Percentiles rank a stretch among this genome's conserved stretches.
These are phyloP conservation scores for Globisporangium takayamanum DNA, from an alignment of 352 stramenopile genomes.

Conservation along the genomic window DNA sequence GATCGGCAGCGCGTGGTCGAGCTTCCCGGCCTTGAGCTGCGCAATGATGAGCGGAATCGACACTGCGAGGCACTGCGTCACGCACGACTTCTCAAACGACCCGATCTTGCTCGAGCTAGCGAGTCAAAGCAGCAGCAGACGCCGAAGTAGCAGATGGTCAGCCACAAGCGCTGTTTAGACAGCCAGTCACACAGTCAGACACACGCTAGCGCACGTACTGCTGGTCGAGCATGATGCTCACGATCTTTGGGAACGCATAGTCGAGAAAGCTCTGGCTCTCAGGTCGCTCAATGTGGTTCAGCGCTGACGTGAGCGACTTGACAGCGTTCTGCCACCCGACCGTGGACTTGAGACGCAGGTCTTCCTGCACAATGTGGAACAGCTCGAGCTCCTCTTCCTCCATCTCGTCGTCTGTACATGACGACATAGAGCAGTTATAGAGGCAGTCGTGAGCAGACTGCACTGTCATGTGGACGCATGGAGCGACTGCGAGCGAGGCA, in stretches of 20 bases:
- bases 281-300: slow-evolving; percentile 53
- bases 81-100: slow-evolving; percentile 79
- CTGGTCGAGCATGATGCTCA: slow-evolving; percentile 89
- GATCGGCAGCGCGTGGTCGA: slow-evolving; percentile 54
- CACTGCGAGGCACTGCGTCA: slow-evolving; percentile 69
- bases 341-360: slow-evolving; percentile 84
- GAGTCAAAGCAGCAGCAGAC: slow-evolving; percentile 1
- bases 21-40: slow-evolving; percentile 67
- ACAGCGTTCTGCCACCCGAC: slow-evolving; percentile 88
- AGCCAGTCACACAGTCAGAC: not conserved
- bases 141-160: not conserved
- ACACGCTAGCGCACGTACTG: slow-evolving; percentile 47
- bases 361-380: slow-evolving; percentile 79
- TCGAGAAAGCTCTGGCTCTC: slow-evolving; percentile 79
- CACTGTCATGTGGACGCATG: too few relatives aligned
- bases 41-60: slow-evolving; percentile 61
- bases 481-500: too few relatives aligned
- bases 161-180: too few relatives aligned
- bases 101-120: slow-evolving; percentile 82
- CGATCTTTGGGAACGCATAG: slow-evolving; percentile 68
- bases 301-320: slow-evolving; percentile 74
- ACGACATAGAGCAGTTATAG: too few relatives aligned
- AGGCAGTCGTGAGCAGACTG: not conserved
- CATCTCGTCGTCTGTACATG: slow-evolving; percentile 36
- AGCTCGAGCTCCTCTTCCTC: slow-evolving; percentile 81